Evolutionary conservation across 2,329 filamentous ascomycete genomes (phyloP).

Genomic region (Cercospora beticola): DNA sequence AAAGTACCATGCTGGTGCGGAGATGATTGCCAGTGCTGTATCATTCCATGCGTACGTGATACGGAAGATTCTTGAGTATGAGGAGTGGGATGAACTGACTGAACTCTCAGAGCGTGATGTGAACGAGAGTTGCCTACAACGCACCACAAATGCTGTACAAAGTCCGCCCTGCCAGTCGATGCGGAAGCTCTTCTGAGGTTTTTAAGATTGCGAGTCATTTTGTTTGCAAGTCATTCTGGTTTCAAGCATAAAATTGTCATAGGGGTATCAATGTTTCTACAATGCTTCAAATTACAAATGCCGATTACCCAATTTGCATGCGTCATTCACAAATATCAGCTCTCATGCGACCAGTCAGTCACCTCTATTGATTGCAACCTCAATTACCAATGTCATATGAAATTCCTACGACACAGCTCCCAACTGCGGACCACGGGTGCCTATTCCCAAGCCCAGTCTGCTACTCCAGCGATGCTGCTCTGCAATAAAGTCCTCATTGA

Average conservation of each 20-base stretch:
- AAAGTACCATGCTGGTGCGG: constrained; percentile 40
- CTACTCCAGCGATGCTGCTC: constrained; percentile 34
- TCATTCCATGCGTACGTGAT: constrained; percentile 25
- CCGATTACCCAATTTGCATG: neutral
- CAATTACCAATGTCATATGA: neutral
- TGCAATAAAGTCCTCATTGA: constrained; percentile 37
- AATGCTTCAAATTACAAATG: constrained; percentile 11
- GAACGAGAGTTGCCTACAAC: neutral
- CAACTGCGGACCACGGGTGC: constrained; percentile 11
- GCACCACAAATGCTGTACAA: neutral
- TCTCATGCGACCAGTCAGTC: neutral
- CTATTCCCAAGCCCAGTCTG: constrained; percentile 11
- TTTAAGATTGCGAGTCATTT: neutral
- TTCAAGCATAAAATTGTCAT: neutral
- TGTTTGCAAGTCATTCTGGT: neutral
- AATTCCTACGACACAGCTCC: constrained; percentile 3
- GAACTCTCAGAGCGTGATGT: constrained; percentile 18
- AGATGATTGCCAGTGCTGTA: constrained; percentile 24
- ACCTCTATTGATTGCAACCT: neutral
- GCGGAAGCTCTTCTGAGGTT: neutral
- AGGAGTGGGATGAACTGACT: neutral
- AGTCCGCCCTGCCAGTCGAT: neutral
- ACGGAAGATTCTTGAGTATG: neutral
- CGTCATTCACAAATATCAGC: neutral
- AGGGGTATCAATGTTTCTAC: constrained; percentile 19